Base-by-base conservation (phyloP, 768 basidiomycete genomes). In the Lactifluus pinguis region DNA sequence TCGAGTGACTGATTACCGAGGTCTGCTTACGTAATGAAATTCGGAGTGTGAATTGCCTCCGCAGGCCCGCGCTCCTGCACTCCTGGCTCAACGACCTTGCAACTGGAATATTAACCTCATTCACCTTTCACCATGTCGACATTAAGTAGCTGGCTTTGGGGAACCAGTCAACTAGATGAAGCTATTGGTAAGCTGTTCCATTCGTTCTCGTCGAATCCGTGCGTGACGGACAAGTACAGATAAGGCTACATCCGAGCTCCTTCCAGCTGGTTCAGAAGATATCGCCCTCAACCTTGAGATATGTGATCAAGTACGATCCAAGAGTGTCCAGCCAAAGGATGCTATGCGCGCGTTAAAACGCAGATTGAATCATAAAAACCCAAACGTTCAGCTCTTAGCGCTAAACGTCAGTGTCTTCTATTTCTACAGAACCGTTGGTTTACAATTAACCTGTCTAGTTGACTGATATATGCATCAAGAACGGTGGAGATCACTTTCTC, bases 261-360 rank as follows among this genome's bases (percentile, higher is more conserved):
- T 92, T 55, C 91, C 93, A 42, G 80, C 83, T 50, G 89, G 88
- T 30, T 76, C 83, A 55, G 92, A 95, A 71, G 92, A 98, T 72
- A 93, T 98, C 42, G 92, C 93, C 9, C 79, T 93, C 65, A 89
- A 89, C 68, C 88, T 99, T 61, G 93, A 98, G 72, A 92, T 98
- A 78, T 93, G 92, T 66, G 97, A 99, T 74, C 88, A 95, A 73
- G 94, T 99, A 71, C 84, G 94, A 56, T 92, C 92, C 6, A 95
- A 95, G 77, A 83, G 88, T 45, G 86, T 87, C 0, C 81, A 83
- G 17, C 85, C 95, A 17, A 89, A 88, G 74, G 85, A 88, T 62
- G 88, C 95, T 4, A 89, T 94, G 86, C 87, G 87, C 60, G 83
- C 87, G 19, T 77, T 99, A 69, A 93, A 93, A 74, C 82, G 86